These are phyloP conservation scores for Trichoderma aggressivum DNA, from an alignment of 2,329 filamentous ascomycete genomes.

Conservation along the genomic window DNA sequence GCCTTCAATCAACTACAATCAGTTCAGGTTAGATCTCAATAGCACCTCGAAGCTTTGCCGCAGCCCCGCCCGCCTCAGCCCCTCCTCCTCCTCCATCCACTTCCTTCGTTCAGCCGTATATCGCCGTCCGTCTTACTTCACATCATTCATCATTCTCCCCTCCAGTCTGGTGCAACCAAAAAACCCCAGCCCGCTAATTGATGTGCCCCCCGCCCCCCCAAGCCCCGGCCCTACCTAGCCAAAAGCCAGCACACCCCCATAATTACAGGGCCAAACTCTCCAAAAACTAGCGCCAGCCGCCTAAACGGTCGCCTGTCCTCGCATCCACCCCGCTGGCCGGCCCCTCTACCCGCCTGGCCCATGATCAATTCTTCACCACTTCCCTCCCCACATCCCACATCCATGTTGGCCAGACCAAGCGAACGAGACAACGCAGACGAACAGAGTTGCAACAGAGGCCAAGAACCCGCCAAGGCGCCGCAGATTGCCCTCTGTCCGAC, in stretches of 20 bases:
- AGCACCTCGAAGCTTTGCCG: not conserved
- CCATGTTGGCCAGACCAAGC: not conserved
- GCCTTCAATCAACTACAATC: not conserved
- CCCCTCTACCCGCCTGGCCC: conserved; percentile 10
- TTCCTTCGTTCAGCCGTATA: not conserved
- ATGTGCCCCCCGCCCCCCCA: no score
- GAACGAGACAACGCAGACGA: not conserved
- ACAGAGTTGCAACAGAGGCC: not conserved
- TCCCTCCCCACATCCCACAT: not conserved
- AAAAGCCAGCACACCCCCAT: conserved; percentile 10
- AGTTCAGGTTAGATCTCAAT: not conserved
- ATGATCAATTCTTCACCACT: not conserved
- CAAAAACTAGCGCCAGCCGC: not conserved
- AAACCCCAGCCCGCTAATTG: not conserved
- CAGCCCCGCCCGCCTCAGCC: not conserved
- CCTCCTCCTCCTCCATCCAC: not conserved
- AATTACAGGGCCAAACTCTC: conserved; percentile 15
- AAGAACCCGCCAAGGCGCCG: not conserved
- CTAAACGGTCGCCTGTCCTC: not conserved
- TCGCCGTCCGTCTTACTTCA: not conserved
- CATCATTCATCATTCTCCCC: not conserved
- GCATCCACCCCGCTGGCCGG: conserved; percentile 12
- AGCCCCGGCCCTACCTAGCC: not conserved
- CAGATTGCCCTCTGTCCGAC: not conserved
- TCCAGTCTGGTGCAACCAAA: not conserved